phyloP scores from a whole-genome alignment of 192 early-diverging fungal species.

The Physocladia obscura region DNA sequence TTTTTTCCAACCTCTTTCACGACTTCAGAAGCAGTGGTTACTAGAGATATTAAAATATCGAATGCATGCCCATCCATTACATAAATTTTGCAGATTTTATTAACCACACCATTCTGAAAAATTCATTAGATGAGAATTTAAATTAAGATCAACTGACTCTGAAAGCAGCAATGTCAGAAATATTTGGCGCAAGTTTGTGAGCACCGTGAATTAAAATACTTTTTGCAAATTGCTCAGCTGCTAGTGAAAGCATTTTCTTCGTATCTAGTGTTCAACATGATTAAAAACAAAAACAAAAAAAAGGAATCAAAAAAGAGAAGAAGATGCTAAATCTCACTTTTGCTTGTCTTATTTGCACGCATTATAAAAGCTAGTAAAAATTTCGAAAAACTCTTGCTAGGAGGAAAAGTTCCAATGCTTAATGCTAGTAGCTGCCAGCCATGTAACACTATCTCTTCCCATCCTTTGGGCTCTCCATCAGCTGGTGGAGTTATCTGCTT shows the following conservation, averaged over 20 bases:
- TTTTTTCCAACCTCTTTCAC: conserved; percentile 49
- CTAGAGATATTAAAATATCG: conserved; percentile 39
- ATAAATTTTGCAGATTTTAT: conserved; percentile 41
- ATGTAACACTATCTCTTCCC: conserved; percentile 40
- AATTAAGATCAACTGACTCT: conserved; percentile 20
- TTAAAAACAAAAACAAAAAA: background rate
- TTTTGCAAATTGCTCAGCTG: conserved; percentile 37
- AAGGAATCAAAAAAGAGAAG: no score
- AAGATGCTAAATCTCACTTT: conserved; percentile 12
- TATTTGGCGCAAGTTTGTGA: conserved; percentile 42
- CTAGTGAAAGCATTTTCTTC: conserved; percentile 34
- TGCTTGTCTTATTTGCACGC: conserved; percentile 23
- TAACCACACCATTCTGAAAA: conserved; percentile 20
- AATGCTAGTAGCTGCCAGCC: conserved; percentile 45
- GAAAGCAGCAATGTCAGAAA: conserved; percentile 34
- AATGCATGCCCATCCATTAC: conserved; percentile 45
- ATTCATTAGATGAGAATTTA: conserved; percentile 8
- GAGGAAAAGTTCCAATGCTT: conserved; percentile 45
- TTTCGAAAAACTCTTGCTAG: conserved; percentile 48
- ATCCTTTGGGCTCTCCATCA: conserved; percentile 36
- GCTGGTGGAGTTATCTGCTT: conserved; percentile 46
- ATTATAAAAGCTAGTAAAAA: conserved; percentile 45
- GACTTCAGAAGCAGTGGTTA: conserved; percentile 49
- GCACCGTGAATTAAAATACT: conserved; percentile 43
- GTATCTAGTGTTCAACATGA: conserved; percentile 21